Evolutionary conservation across 2,329 filamentous ascomycete genomes (phyloP).

Genomic region (Coniosporium uncinatum): DNA sequence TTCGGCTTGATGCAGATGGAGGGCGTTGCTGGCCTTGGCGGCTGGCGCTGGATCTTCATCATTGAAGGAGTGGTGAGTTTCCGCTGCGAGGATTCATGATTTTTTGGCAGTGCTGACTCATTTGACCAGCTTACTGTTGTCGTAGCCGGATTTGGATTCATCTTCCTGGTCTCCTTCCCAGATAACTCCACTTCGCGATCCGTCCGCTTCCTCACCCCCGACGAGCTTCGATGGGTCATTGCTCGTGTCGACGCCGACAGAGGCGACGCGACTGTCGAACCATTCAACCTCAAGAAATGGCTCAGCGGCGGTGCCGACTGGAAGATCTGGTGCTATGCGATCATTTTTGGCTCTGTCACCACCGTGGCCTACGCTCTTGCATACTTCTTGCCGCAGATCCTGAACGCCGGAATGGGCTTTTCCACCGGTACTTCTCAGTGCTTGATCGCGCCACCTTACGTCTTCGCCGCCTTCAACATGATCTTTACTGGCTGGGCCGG

Average conservation of each 20-base stretch:
- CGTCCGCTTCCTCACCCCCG: conserved; percentile 37
- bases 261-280: conserved; percentile 41
- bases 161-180: conserved; percentile 38
- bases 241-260: conserved; percentile 46
- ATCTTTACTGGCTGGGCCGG: conserved; percentile 68
- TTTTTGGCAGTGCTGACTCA: no score
- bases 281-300: conserved; percentile 41
- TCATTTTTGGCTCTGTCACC: conserved; percentile 74
- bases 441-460: conserved; percentile 72
- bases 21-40: conserved; percentile 40
- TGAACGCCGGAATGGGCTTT: conserved; percentile 48
- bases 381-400: conserved; percentile 76
- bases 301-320: conserved; percentile 60
- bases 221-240: conserved; percentile 42
- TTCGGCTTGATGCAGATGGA: conserved; percentile 56
- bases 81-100: no score
- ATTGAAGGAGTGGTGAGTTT: conserved; percentile 30
- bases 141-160: conserved; percentile 30
- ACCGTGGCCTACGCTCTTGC: conserved; percentile 72
- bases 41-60: conserved; percentile 41
- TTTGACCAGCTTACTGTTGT: conserved; percentile 25
- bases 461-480: conserved; percentile 63
- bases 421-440: conserved; percentile 60
- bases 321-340: conserved; percentile 74
- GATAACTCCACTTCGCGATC: conserved; percentile 32